Base-by-base conservation (phyloP, 495 filamentous ascomycete species). In the Emericellopsis terricola region DNA sequence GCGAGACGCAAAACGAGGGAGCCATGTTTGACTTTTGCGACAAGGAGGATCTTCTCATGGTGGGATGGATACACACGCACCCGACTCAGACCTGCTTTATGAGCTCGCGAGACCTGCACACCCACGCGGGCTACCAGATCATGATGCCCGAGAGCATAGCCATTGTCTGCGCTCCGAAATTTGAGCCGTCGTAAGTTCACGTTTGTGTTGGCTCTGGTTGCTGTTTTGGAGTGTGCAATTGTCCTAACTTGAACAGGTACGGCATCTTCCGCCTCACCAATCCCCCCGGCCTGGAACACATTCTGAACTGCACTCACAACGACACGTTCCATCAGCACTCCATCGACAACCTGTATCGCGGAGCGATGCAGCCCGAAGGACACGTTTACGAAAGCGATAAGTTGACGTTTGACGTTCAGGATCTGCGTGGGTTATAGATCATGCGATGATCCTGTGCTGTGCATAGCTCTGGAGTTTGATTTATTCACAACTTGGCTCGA, bases 41-140 rank as follows among this genome's bases (percentile, higher is more conserved):
- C 42, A 64, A 61, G 5, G 75, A 94, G 44, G 81, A 94, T 29
- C 49, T 96, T 26, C 75, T 94, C 56, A 73, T 89, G 39, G 65
- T 94, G 7, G 89, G 89, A 35, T 97, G 89, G 89, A 97, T 97
- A 37, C 89, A 97, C 50, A 97, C 89, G 0, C 89, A 97, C 50
- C 89, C 89, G 0, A 81, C 76, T 0, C 91, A 97, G 58, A 92
- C 83, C 1, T 97, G 89, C 51, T 97, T 97, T 50, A 89, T 97
- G 82, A 92, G 83, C 55, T 85, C 77, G 20, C 65, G 86, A 21
- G 89, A 97, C 48, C 46, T 94, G 40, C 89, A 97, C 44, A 97
- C 91, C 0, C 89, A 94, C 45, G 68, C 69, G 19, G 83, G 82
- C 14, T 96, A 94, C 51, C 89, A 97, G 52, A 69, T 82, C 17